Percentiles rank a stretch among this genome's conserved stretches.
Evolutionary conservation across 2,329 filamentous ascomycete genomes (phyloP).

Genomic region (Monosporascus sp.): DNA sequence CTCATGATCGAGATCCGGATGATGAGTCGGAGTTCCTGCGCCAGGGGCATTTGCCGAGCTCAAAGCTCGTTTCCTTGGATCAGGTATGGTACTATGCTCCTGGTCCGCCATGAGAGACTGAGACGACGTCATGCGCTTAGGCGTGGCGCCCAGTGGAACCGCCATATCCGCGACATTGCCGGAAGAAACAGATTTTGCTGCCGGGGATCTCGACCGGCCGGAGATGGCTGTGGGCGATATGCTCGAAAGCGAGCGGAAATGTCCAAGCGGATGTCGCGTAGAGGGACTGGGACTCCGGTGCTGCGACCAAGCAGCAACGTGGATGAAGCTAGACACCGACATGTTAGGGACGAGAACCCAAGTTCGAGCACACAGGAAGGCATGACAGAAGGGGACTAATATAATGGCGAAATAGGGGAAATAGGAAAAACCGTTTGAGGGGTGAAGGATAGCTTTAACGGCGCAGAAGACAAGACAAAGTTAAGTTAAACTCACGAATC

Average conservation of each 20-base stretch:
- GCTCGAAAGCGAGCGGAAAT: constrained; percentile 49
- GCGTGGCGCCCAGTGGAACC: constrained; percentile 20
- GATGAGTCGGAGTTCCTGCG: constrained; percentile 33
- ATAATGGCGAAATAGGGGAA: neutral
- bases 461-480: neutral
- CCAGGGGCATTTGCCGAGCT: constrained; percentile 37
- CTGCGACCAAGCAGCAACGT: constrained; percentile 49
- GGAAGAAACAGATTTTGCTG: constrained; percentile 25
- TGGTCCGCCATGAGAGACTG: constrained; percentile 46
- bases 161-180: constrained; percentile 23
- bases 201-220: constrained; percentile 33
- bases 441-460: neutral
- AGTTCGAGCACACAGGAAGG: neutral
- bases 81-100: constrained; percentile 65
- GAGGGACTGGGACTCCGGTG: constrained; percentile 30
- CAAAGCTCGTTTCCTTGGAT: constrained; percentile 51
- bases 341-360: constrained; percentile 13
- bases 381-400: neutral
- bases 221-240: constrained; percentile 39
- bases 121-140: constrained; percentile 30
- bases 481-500: constrained; percentile 25
- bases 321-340: constrained; percentile 42
- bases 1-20: constrained; percentile 61
- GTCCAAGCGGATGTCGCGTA: constrained; percentile 37
- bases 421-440: too few relatives aligned